A percentile compares a stretch with the other conserved stretches of the same genome.
These are phyloP conservation scores for Rubus idaeus DNA, from an alignment of 306 rosid genomes.

Conservation along the genomic window DNA sequence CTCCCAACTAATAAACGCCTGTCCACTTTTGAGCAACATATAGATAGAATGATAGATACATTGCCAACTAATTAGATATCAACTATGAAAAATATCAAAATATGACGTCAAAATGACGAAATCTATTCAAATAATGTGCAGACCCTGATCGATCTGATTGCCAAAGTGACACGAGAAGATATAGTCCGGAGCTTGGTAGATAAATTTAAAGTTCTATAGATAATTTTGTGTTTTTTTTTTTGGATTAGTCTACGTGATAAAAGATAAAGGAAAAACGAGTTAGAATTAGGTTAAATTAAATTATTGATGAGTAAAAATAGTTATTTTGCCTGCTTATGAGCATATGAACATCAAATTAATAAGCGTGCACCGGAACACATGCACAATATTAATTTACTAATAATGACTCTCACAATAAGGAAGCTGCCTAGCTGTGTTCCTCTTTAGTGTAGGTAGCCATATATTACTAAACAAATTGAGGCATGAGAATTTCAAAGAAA, in stretches of 20 bases:
- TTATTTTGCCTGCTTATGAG: background rate
- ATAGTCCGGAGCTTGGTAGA: background rate
- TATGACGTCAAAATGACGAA: slow-evolving; percentile 1
- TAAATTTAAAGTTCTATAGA: background rate
- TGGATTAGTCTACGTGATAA: no score
- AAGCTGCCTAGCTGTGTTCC: slow-evolving; percentile 20
- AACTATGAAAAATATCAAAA: background rate
- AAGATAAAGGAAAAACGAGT: background rate
- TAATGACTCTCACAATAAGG: slow-evolving; percentile 42
- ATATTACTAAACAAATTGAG: slow-evolving; percentile 8
- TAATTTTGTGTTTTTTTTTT: no score
- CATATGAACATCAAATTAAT: background rate
- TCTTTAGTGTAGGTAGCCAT: slow-evolving; percentile 14
- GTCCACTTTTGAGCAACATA: slow-evolving; percentile 33
- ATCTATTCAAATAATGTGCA: background rate
- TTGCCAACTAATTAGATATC: slow-evolving; percentile 10
- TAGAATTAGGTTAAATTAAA: background rate
- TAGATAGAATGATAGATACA: slow-evolving; percentile 2
- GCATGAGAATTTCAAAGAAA: background rate
- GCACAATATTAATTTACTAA: slow-evolving; percentile 22
- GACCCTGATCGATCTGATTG: background rate
- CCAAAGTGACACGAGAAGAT: background rate
- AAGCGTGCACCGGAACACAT: background rate
- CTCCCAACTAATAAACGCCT: slow-evolving; percentile 10
- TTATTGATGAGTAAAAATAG: background rate